These are phyloP conservation scores for Curvularia sp. DNA, from an alignment of 2,329 filamentous ascomycete genomes.

Conservation along the genomic window DNA sequence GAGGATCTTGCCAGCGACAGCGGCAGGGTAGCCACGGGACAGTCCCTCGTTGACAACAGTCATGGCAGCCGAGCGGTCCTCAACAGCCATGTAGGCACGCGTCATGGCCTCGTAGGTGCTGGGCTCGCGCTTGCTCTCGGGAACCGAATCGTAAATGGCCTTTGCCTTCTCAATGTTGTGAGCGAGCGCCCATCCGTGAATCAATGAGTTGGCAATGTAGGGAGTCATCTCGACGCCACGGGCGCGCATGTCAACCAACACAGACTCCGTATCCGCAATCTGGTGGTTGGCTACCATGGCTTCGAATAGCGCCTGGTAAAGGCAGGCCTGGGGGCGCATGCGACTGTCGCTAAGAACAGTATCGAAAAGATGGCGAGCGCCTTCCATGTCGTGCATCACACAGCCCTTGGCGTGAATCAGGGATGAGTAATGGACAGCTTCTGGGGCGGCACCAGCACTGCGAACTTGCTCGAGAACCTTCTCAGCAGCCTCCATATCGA, in stretches of 20 bases:
- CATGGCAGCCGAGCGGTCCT: constrained; percentile 79
- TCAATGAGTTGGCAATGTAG: constrained; percentile 97
- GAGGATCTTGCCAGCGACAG: constrained; percentile 91
- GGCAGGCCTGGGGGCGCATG: constrained; percentile 77
- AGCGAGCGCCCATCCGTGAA: constrained; percentile 92
- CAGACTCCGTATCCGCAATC: constrained; percentile 71
- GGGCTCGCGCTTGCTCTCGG: constrained; percentile 81
- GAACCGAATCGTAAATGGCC: constrained; percentile 79
- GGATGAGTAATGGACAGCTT: constrained; percentile 94
- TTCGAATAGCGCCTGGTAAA: constrained; percentile 97
- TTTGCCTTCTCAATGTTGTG: constrained; percentile 81
- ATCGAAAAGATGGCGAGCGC: constrained; percentile 83
- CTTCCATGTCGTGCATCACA: constrained; percentile 87
- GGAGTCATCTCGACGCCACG: constrained; percentile 84
- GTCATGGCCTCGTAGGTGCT: constrained; percentile 99
- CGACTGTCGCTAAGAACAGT: constrained; percentile 72
- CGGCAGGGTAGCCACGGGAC: constrained; percentile 84
- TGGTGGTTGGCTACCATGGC: constrained; percentile 94
- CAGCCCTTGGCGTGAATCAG: constrained; percentile 96
- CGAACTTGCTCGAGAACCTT: constrained; percentile 80
- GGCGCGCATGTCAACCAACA: constrained; percentile 77
- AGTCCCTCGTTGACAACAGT: constrained; percentile 88
- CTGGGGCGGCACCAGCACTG: constrained; percentile 74
- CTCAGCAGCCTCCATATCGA: constrained; percentile 88
- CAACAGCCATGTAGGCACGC: constrained; percentile 83